Percentiles rank a stretch among this genome's conserved stretches.
Evolutionary conservation across 768 basidiomycete genomes (phyloP).

Genomic region (Pleurotus platypus): DNA sequence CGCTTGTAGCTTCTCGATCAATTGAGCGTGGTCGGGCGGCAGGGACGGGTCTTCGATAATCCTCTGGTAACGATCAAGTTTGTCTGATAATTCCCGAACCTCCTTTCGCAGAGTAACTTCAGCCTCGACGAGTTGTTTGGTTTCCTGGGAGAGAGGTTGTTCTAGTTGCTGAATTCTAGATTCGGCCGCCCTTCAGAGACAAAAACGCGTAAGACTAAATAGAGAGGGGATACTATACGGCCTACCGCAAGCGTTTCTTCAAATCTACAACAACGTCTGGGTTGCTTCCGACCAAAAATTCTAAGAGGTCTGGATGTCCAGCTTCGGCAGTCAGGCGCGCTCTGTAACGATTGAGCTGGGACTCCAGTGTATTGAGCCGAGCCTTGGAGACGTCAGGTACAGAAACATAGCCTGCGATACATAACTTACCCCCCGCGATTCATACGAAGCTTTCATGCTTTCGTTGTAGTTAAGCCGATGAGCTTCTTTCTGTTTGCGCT

Average conservation of each 20-base stretch:
- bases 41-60: constrained; percentile 58
- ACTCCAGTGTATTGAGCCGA: constrained; percentile 65
- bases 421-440: constrained; percentile 51
- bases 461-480: constrained; percentile 55
- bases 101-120: constrained; percentile 50
- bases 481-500: constrained; percentile 63
- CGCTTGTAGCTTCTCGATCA: constrained; percentile 53
- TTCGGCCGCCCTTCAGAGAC: constrained; percentile 44
- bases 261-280: constrained; percentile 47
- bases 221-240: not conserved
- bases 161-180: constrained; percentile 47
- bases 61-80: constrained; percentile 59
- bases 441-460: constrained; percentile 63
- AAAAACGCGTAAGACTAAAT: not conserved
- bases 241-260: constrained; percentile 55
- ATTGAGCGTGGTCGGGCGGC: constrained; percentile 45
- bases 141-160: constrained; percentile 47
- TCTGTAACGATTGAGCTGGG: constrained; percentile 72
- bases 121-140: constrained; percentile 41
- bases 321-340: constrained; percentile 72
- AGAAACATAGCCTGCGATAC: not conserved
- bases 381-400: constrained; percentile 40
- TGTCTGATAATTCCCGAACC: constrained; percentile 38
- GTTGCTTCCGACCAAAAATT: constrained; percentile 60
- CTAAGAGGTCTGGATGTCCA: constrained; percentile 68